Conservation (phyloP, 805 yeast genomes). For the Suhomyces kilbournensis region DNA sequence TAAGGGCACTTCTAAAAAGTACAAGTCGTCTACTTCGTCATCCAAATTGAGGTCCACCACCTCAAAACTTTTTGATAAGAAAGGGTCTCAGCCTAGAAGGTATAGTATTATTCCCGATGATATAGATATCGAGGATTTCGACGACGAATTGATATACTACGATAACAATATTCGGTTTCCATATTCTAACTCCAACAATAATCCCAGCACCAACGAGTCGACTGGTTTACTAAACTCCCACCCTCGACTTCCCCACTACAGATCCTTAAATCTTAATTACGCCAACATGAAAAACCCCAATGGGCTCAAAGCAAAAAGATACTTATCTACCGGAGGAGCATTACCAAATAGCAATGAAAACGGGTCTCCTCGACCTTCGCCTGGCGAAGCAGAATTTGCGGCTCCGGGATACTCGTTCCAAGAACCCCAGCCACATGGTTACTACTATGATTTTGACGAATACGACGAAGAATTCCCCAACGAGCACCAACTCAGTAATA, state of each 20-base stretch:
- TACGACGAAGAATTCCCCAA: conserved; percentile 30
- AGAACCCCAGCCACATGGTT: conserved; percentile 16
- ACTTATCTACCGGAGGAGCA: conserved; percentile 37
- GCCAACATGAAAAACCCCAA: conserved; percentile 19
- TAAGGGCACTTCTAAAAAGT: conserved; percentile 22
- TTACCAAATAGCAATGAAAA: conserved; percentile 6
- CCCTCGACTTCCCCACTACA: conserved; percentile 36
- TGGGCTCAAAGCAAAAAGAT: conserved; percentile 30
- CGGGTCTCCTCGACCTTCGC: conserved; percentile 6
- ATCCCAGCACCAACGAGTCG: conserved; percentile 18
- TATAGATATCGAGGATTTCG: conserved; percentile 52
- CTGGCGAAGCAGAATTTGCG: conserved; percentile 21
- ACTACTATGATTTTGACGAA: conserved; percentile 39
- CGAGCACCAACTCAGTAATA: conserved; percentile 7
- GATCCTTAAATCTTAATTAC: conserved; percentile 37
- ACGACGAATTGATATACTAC: conserved; percentile 49
- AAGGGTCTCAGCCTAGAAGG: conserved; percentile 68
- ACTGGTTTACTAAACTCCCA: conserved; percentile 28
- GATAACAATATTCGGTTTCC: conserved; percentile 42
- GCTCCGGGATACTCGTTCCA: conserved; percentile 31
- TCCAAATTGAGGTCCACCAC: conserved; percentile 63
- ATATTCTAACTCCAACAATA: conserved; percentile 20
- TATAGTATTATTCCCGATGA: conserved; percentile 71
- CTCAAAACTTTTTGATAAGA: conserved; percentile 68
- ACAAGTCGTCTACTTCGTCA: conserved; percentile 31